Conservation (phyloP, 805 yeast genomes). For the Metschnikowia corniflorae region DNA sequence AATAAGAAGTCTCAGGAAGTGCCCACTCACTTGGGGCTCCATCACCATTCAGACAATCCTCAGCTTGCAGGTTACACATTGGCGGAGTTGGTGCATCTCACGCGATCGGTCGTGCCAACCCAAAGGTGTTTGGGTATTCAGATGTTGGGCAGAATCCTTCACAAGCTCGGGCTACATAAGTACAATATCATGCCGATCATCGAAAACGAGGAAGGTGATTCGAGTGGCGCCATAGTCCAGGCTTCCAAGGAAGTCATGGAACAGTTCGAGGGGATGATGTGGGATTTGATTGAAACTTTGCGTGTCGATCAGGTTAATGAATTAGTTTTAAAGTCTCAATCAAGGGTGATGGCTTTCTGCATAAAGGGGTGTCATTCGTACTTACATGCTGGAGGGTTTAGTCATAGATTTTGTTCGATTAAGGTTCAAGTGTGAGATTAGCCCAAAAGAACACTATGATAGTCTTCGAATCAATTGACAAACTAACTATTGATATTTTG, state of each 20-base stretch:
- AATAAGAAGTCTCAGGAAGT: slow-evolving; percentile 27
- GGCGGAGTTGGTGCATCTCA: slow-evolving; percentile 71
- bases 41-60: slow-evolving; percentile 89
- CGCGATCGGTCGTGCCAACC: slow-evolving; percentile 75
- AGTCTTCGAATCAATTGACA: too few species aligned
- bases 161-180: slow-evolving; percentile 68
- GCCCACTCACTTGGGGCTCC: slow-evolving; percentile 67
- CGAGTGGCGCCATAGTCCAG: slow-evolving; percentile 35
- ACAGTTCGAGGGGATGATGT: slow-evolving; percentile 52
- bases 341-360: too few species aligned
- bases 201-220: slow-evolving; percentile 29
- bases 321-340: too few species aligned
- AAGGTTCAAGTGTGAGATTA: too few species aligned
- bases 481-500: too few species aligned
- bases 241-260: slow-evolving; percentile 29
- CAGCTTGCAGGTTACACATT: slow-evolving; percentile 90
- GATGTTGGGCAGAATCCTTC: slow-evolving; percentile 81
- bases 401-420: too few species aligned
- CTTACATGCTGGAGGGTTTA: too few species aligned
- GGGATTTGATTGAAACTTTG: slow-evolving; percentile 67
- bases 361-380: too few species aligned
- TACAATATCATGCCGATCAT: slow-evolving; percentile 48
- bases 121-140: slow-evolving; percentile 87
- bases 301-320: too few species aligned
- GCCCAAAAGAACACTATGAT: too few species aligned